Conservation (phyloP, 371 early-diverging fungal genomes). For the Lichtheimia corymbifera region DNA sequence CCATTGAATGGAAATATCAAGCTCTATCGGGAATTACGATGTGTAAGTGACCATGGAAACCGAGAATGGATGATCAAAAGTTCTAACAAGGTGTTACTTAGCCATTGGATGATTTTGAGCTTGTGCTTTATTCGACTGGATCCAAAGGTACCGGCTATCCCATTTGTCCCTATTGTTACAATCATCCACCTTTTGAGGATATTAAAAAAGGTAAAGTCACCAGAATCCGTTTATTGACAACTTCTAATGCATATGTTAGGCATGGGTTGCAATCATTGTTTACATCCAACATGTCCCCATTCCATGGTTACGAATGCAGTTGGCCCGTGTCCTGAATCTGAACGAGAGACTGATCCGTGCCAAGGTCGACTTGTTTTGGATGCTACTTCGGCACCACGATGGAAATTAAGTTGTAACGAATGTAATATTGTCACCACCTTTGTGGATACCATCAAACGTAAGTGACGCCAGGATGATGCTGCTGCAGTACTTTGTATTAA, state of each 20-base stretch:
- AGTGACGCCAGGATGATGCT: not conserved
- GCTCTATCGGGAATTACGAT: slow-evolving; percentile 49
- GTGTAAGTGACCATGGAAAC: slow-evolving; percentile 28
- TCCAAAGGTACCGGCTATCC: slow-evolving; percentile 56
- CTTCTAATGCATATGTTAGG: slow-evolving; percentile 12
- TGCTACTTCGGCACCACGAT: slow-evolving; percentile 55
- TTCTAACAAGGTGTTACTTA: slow-evolving; percentile 10
- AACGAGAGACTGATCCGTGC: slow-evolving; percentile 35
- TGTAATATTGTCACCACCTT: slow-evolving; percentile 51
- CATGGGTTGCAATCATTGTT: slow-evolving; percentile 57
- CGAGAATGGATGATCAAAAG: too few species aligned
- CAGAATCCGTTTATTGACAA: not conserved
- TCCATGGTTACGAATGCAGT: slow-evolving; percentile 50
- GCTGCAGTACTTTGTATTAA: too few species aligned
- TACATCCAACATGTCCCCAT: slow-evolving; percentile 51
- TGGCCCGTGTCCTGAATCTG: slow-evolving; percentile 48
- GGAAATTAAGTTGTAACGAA: slow-evolving; percentile 56
- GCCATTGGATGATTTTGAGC: slow-evolving; percentile 57
- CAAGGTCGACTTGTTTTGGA: slow-evolving; percentile 50
- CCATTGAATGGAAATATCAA: slow-evolving; percentile 58
- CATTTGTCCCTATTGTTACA: slow-evolving; percentile 58
- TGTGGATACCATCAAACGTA: slow-evolving; percentile 47
- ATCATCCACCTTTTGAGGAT: slow-evolving; percentile 56
- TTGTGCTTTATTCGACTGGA: slow-evolving; percentile 53
- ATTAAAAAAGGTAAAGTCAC: slow-evolving; percentile 31